Evolutionary conservation across 768 basidiomycete species (phyloP).

Genomic region (Podaxis sp.): DNA sequence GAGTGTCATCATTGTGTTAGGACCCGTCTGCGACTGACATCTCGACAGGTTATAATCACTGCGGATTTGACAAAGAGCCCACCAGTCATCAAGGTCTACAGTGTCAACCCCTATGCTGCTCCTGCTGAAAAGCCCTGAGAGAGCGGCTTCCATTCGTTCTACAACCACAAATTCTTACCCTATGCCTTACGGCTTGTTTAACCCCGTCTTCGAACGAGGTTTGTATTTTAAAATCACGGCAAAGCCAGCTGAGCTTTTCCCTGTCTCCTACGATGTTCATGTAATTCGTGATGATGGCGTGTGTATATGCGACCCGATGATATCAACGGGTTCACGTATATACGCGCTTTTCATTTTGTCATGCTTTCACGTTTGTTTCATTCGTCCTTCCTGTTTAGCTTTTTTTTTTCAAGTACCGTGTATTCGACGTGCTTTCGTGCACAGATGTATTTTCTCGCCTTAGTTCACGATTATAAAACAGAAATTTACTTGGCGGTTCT

Average conservation of each 20-base stretch:
- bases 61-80: slow-evolving; percentile 95
- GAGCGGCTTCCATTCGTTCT: slow-evolving; percentile 2
- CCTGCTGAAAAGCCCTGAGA: slow-evolving; percentile 14
- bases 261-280: background rate
- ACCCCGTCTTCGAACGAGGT: slow-evolving; percentile 4
- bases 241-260: background rate
- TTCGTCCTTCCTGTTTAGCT: background rate
- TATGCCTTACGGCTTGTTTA: background rate
- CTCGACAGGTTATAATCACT: slow-evolving; percentile 81
- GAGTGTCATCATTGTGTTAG: slow-evolving; percentile 27
- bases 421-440: background rate
- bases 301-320: background rate
- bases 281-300: background rate
- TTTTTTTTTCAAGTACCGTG: background rate
- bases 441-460: slow-evolving; percentile 1
- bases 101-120: slow-evolving; percentile 86
- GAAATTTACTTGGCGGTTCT: background rate
- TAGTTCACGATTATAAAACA: background rate
- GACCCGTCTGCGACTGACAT: slow-evolving; percentile 12
- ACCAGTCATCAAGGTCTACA: slow-evolving; percentile 96
- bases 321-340: background rate
- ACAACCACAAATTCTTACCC: background rate
- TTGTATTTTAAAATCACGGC: slow-evolving; percentile 10
- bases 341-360: background rate
- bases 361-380: background rate